These are phyloP conservation scores for Oryza punctata DNA, from an alignment of 176 grass and related monocot species.

Conservation along the genomic window DNA sequence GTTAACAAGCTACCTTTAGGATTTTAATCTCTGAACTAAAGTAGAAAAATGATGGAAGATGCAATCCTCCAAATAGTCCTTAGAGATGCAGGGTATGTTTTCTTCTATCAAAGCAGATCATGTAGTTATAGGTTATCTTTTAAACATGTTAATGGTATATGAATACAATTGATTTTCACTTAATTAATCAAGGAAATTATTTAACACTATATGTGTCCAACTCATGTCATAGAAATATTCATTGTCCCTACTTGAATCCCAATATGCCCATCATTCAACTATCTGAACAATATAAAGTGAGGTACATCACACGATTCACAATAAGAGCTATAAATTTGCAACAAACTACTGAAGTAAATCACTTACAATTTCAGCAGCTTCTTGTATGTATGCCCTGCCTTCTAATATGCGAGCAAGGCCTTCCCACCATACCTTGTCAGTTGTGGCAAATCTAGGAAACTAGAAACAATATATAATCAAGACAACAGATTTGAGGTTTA, in stretches of 20 bases:
- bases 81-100: background rate
- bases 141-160: slow-evolving; percentile 8
- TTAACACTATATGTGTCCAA: slow-evolving; percentile 1
- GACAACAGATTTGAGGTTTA: slow-evolving; percentile 18
- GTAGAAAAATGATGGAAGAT: slow-evolving; percentile 1
- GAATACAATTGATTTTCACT: background rate
- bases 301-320: background rate
- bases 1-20: background rate
- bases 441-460: slow-evolving; percentile 63
- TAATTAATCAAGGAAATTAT: slow-evolving; percentile 17
- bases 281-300: slow-evolving; percentile 15
- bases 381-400: slow-evolving; percentile 62
- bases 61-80: background rate
- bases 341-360: slow-evolving; percentile 27
- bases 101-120: background rate
- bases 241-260: background rate
- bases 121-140: background rate
- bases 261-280: slow-evolving; percentile 11
- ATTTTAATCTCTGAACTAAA: background rate
- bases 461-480: slow-evolving; percentile 32
- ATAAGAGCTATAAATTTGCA: background rate
- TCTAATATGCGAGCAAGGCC: slow-evolving; percentile 78
- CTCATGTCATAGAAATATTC: background rate
- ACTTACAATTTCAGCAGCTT: slow-evolving; percentile 81
- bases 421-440: slow-evolving; percentile 85